These are phyloP conservation scores for Boletus mariae DNA, from an alignment of 1,284 basidiomycete genomes.

Conservation along the genomic window DNA sequence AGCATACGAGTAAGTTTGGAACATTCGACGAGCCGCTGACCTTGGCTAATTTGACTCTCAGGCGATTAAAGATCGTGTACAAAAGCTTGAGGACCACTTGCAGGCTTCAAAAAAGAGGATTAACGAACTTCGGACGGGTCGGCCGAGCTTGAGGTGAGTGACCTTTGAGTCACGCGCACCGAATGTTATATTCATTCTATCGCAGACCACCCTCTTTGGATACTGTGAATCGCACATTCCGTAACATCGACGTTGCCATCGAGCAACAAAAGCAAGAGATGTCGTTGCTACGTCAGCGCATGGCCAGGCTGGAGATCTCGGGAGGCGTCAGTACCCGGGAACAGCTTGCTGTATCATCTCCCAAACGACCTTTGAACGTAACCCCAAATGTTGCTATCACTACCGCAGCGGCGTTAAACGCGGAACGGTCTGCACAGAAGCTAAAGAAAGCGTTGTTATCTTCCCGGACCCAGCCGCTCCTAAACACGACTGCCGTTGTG, in stretches of 20 bases:
- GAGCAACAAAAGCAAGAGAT: conserved; percentile 62
- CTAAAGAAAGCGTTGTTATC: conserved; percentile 67
- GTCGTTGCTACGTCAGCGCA: conserved; percentile 49
- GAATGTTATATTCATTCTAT: not conserved
- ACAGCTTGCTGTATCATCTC: conserved; percentile 35
- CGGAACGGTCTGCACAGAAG: conserved; percentile 66
- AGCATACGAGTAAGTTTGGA: conserved; percentile 55
- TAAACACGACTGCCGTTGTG: conserved; percentile 54
- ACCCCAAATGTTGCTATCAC: conserved; percentile 64
- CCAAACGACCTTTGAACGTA: conserved; percentile 42
- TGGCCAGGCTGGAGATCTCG: conserved; percentile 51
- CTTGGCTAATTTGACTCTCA: conserved; percentile 30
- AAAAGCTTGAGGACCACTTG: conserved; percentile 75
- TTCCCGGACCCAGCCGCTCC: conserved; percentile 57
- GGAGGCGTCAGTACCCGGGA: conserved; percentile 34
- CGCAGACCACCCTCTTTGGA: conserved; percentile 77
- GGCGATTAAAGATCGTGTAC: conserved; percentile 66
- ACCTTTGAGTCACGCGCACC: not conserved
- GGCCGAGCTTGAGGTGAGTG: conserved; percentile 58
- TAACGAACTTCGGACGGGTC: conserved; percentile 59
- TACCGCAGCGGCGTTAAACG: conserved; percentile 74
- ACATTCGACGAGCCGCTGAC: not conserved
- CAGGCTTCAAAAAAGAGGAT: conserved; percentile 68
- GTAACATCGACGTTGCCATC: conserved; percentile 75
- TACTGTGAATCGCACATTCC: conserved; percentile 77